Conservation (phyloP, 768 basidiomycete genomes). For the Lactarius hatsudake region DNA sequence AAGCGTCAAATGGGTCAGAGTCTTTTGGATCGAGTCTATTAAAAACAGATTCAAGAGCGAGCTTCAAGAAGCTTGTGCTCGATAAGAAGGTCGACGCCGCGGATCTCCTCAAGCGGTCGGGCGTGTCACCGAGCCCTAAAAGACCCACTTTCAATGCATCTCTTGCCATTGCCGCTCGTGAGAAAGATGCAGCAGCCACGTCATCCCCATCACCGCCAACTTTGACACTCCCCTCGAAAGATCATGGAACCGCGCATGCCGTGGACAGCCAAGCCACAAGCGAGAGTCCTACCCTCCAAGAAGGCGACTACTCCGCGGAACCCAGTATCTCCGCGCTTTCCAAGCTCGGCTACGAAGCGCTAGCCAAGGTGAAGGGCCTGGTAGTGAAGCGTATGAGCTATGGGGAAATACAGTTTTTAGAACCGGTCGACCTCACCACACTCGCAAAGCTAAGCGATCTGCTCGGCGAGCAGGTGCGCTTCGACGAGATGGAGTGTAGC, state of each 20-base stretch:
- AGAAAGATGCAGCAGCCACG: constrained; percentile 54
- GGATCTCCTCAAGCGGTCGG: constrained; percentile 52
- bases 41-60: constrained; percentile 68
- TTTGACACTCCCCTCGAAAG: constrained; percentile 33
- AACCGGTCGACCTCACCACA: constrained; percentile 83
- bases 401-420: constrained; percentile 79
- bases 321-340: constrained; percentile 75
- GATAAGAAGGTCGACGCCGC: constrained; percentile 79
- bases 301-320: constrained; percentile 91
- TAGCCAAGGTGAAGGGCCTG: constrained; percentile 72
- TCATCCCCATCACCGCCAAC: constrained; percentile 19
- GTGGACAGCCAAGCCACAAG: constrained; percentile 9
- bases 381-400: constrained; percentile 89
- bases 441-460: constrained; percentile 76
- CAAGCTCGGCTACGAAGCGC: constrained; percentile 65
- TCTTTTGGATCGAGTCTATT: constrained; percentile 60
- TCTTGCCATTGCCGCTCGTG: constrained; percentile 69
- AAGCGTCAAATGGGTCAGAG: constrained; percentile 49
- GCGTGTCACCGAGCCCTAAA: constrained; percentile 28
- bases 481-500: constrained; percentile 88
- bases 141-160: constrained; percentile 75
- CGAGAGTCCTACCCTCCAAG: constrained; percentile 37
- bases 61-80: constrained; percentile 90
- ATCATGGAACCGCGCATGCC: constrained; percentile 31
- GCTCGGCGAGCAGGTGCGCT: constrained; percentile 81